A percentile compares a stretch with the other conserved stretches of the same genome.
These are phyloP conservation scores for Coemansia sp. DNA, from an alignment of 192 early-diverging fungal genomes.

Conservation along the genomic window DNA sequence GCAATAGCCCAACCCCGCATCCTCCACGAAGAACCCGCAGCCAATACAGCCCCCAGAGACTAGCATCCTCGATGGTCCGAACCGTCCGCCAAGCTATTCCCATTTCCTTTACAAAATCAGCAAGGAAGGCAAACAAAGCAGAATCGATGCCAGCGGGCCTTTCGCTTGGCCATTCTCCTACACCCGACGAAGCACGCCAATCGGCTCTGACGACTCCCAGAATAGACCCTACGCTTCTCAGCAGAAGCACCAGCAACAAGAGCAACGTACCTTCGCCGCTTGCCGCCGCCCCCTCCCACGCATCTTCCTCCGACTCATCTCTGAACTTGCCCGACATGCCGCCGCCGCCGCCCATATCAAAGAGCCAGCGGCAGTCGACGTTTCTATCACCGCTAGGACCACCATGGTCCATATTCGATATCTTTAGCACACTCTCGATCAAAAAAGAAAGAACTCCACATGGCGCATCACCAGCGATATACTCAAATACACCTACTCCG, in stretches of 20 bases:
- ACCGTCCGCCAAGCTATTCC: conserved; percentile 3
- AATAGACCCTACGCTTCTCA: not conserved
- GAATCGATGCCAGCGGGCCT: not conserved
- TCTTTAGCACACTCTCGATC: not conserved
- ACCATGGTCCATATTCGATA: not conserved
- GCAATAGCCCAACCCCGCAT: not conserved
- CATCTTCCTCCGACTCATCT: not conserved
- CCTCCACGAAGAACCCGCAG: no score
- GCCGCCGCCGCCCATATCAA: not conserved
- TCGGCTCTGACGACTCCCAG: not conserved
- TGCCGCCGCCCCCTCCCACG: not conserved
- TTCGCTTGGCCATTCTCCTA: no score
- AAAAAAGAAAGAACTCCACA: not conserved
- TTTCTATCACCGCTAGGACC: not conserved
- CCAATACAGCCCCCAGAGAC: not conserved
- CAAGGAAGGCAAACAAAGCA: not conserved
- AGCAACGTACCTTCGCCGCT: conserved; percentile 11
- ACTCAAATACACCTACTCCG: not conserved
- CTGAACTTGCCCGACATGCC: no score
- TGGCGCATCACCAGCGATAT: not conserved
- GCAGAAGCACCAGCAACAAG: not conserved
- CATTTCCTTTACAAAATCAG: not conserved
- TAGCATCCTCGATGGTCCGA: conserved; percentile 5
- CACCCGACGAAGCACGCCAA: not conserved
- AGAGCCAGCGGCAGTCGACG: not conserved